Conservation (phyloP, 768 basidiomycete genomes). For the Hydnomerulius pinastri region DNA sequence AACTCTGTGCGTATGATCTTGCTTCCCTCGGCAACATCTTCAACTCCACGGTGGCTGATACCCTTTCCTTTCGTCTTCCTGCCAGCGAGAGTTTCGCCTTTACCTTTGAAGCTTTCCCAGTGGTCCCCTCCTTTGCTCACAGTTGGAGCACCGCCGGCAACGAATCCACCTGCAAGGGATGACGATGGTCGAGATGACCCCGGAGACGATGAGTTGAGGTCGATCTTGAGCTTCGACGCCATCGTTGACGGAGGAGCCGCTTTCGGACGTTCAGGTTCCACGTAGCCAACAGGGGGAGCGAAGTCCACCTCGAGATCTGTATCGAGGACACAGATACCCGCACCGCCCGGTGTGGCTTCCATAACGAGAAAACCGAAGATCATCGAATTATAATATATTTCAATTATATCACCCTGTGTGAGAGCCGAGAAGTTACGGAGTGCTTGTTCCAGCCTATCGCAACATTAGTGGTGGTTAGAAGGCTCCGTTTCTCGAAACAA, state of each 20-base stretch:
- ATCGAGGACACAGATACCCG: conserved; percentile 88
- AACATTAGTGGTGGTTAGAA: conserved; percentile 1
- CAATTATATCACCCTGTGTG: conserved; percentile 96
- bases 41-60: conserved; percentile 77
- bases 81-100: conserved; percentile 87
- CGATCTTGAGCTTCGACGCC: conserved; percentile 96
- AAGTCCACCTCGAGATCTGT: conserved; percentile 99
- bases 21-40: conserved; percentile 76
- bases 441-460: conserved; percentile 84
- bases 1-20: conserved; percentile 93
- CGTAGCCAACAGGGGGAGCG: conserved; percentile 89
- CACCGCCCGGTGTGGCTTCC: conserved; percentile 86
- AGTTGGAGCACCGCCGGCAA: conserved; percentile 46
- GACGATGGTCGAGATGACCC: conserved; percentile 83
- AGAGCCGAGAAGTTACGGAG: conserved; percentile 90
- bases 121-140: conserved; percentile 79
- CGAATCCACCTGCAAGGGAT: conserved; percentile 68
- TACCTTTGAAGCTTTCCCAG: conserved; percentile 97
- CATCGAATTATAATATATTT: conserved; percentile 96
- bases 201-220: conserved; percentile 82
- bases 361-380: conserved; percentile 94
- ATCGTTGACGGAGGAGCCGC: conserved; percentile 84
- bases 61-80: conserved; percentile 96
- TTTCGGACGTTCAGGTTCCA: conserved; percentile 88
- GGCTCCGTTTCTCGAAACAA: background rate